phyloP scores from a whole-genome alignment of 176 grass and related monocot genomes.

The Oryza nivara region DNA sequence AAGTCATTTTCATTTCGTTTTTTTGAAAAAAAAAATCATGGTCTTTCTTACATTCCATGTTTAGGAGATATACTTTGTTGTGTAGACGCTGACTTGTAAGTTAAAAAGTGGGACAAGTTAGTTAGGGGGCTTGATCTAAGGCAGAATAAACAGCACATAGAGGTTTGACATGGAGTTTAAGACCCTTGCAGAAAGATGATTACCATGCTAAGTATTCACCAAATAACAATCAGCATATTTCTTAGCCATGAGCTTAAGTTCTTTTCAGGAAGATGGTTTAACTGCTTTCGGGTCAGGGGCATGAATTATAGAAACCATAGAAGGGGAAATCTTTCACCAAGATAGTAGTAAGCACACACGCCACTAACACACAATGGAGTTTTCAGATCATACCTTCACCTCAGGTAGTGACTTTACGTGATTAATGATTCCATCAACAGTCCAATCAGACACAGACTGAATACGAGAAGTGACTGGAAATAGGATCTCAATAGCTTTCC shows the following conservation, averaged over 20 bases:
- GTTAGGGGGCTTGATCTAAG: too few relatives aligned
- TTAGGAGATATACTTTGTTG: too few relatives aligned
- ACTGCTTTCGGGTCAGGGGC: not conserved
- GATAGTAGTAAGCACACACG: not conserved
- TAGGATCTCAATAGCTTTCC: slow-evolving; percentile 37
- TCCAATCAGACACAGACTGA: slow-evolving; percentile 25
- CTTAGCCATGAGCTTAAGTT: not conserved
- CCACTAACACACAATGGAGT: slow-evolving; percentile 10
- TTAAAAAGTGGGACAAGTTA: too few relatives aligned
- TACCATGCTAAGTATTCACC: too few relatives aligned
- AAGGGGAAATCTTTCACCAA: not conserved
- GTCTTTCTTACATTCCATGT: too few relatives aligned
- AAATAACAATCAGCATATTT: not conserved
- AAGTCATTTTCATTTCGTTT: too few relatives aligned
- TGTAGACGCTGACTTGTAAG: too few relatives aligned
- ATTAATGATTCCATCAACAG: slow-evolving; percentile 45
- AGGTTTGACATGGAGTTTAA: too few relatives aligned
- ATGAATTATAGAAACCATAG: slow-evolving; percentile 10
- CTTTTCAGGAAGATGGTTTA: slow-evolving; percentile 13
- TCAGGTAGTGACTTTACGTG: slow-evolving; percentile 25
- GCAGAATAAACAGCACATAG: too few relatives aligned
- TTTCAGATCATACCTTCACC: not conserved
- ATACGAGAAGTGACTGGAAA: slow-evolving; percentile 42
- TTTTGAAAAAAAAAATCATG: too few relatives aligned
- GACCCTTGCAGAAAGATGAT: too few relatives aligned